These are phyloP conservation scores for Hypoxylon crocopeplum DNA, from an alignment of 495 filamentous ascomycete genomes.

Conservation along the genomic window DNA sequence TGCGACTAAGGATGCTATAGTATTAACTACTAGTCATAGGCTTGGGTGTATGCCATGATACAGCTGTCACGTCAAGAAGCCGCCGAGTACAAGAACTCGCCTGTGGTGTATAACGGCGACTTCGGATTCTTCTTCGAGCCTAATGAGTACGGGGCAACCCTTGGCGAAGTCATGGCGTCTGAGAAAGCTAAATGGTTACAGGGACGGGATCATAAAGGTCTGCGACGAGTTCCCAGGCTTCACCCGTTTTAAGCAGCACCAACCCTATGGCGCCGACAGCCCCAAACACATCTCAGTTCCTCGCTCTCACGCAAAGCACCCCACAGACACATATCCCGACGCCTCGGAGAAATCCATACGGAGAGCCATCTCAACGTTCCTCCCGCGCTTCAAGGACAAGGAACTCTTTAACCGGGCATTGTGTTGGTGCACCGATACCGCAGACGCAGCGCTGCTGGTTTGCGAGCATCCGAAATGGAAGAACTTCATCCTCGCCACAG, in stretches of 20 bases:
- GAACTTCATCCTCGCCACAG: conserved; percentile 39
- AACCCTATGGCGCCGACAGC: conserved; percentile 60
- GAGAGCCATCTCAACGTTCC: conserved; percentile 52
- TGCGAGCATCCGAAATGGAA: conserved; percentile 39
- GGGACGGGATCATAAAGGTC: conserved; percentile 34
- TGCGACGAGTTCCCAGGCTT: conserved; percentile 41
- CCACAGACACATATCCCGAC: conserved; percentile 48
- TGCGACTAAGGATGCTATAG: not conserved
- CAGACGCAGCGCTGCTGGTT: conserved; percentile 49
- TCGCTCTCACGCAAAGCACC: conserved; percentile 40
- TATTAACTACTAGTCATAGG: conserved; percentile 32
- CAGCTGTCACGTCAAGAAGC: conserved; percentile 59
- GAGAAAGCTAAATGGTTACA: conserved; percentile 5
- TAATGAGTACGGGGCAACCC: conserved; percentile 48
- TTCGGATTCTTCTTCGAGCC: conserved; percentile 66
- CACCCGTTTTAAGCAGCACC: conserved; percentile 44
- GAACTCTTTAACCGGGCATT: conserved; percentile 56
- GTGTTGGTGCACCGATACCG: conserved; percentile 65
- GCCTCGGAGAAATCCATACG: conserved; percentile 57
- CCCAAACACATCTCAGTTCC: conserved; percentile 51
- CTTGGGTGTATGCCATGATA: conserved; percentile 62
- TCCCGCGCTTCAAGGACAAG: conserved; percentile 55
- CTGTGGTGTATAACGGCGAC: conserved; percentile 60
- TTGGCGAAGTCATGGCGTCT: conserved; percentile 46
- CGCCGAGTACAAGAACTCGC: conserved; percentile 55